phyloP scores from a whole-genome alignment of 257 asterid species.

The Solanum ossicruentum region DNA sequence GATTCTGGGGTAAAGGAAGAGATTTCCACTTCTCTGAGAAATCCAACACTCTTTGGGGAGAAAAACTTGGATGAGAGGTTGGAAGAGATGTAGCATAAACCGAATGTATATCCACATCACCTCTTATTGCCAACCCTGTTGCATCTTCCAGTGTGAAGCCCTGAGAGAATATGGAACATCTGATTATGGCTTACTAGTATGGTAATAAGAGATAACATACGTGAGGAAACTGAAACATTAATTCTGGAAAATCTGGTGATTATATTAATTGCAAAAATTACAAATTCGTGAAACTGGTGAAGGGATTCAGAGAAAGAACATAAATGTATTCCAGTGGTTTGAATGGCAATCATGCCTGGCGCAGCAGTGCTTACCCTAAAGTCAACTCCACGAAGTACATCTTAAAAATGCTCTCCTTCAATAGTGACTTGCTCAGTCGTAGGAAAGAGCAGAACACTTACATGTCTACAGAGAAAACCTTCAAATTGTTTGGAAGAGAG shows the following conservation, averaged over 20 bases:
- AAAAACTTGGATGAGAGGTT: conserved; percentile 92
- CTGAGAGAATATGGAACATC: conserved; percentile 29
- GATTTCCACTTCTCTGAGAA: conserved; percentile 78
- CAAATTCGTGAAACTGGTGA: not conserved
- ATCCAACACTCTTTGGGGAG: conserved; percentile 73
- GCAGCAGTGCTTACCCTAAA: not conserved
- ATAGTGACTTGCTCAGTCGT: not conserved
- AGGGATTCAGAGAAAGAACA: not conserved
- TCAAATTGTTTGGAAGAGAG: not conserved
- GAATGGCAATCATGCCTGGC: not conserved
- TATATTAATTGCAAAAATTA: not conserved
- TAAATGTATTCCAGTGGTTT: not conserved
- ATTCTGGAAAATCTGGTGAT: not conserved
- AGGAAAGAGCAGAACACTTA: not conserved
- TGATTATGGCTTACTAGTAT: not conserved
- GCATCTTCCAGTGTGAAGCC: conserved; percentile 98
- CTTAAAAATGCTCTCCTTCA: not conserved
- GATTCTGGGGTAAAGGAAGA: conserved; percentile 23
- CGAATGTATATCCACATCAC: conserved; percentile 81
- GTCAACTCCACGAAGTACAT: not conserved
- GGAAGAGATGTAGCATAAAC: conserved; percentile 92
- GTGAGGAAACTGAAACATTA: not conserved
- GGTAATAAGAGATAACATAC: not conserved
- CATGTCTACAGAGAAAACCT: not conserved
- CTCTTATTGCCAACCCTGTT: conserved; percentile 86